These are phyloP conservation scores for Diplocarpon rosae DNA, from an alignment of 2,329 filamentous ascomycete genomes.

Conservation along the genomic window DNA sequence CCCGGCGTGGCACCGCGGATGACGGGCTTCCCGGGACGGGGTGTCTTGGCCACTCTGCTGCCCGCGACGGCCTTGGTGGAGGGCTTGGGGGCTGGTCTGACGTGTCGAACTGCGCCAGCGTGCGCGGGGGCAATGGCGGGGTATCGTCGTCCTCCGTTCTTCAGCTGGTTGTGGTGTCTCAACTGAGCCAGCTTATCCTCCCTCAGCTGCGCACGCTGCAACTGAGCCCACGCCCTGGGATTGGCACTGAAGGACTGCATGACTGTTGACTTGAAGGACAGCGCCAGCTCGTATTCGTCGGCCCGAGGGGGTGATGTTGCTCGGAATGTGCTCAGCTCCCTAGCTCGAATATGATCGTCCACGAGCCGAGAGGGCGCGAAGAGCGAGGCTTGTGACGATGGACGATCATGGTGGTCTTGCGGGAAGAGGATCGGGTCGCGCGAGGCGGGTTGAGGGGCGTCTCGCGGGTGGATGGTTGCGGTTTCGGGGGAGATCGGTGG, in stretches of 20 bases:
- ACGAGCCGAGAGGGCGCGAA: conserved; percentile 41
- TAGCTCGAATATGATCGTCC: conserved; percentile 30
- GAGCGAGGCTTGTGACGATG: conserved; percentile 37
- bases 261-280: conserved; percentile 43
- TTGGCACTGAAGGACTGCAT: conserved; percentile 28
- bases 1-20: conserved; percentile 23
- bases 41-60: conserved; percentile 5
- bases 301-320: conserved; percentile 36
- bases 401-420: conserved; percentile 30
- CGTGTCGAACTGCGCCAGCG: conserved; percentile 6
- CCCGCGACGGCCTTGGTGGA: background rate
- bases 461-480: conserved; percentile 15
- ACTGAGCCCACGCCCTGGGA: conserved; percentile 18
- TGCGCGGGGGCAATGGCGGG: conserved; percentile 22
- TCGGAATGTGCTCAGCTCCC: conserved; percentile 29
- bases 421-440: conserved; percentile 50
- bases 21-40: conserved; percentile 8
- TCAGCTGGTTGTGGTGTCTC: conserved; percentile 18
- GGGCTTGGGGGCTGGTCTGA: conserved; percentile 6
- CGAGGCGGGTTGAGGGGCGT: conserved; percentile 25
- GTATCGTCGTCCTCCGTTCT: conserved; percentile 17
- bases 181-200: conserved; percentile 21
- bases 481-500: conserved; percentile 47
- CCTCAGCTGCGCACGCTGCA: conserved; percentile 22
- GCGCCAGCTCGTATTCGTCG: conserved; percentile 42